Evolutionary conservation across 306 rosid genomes (phyloP).

Genomic region (Sindora glabra): DNA sequence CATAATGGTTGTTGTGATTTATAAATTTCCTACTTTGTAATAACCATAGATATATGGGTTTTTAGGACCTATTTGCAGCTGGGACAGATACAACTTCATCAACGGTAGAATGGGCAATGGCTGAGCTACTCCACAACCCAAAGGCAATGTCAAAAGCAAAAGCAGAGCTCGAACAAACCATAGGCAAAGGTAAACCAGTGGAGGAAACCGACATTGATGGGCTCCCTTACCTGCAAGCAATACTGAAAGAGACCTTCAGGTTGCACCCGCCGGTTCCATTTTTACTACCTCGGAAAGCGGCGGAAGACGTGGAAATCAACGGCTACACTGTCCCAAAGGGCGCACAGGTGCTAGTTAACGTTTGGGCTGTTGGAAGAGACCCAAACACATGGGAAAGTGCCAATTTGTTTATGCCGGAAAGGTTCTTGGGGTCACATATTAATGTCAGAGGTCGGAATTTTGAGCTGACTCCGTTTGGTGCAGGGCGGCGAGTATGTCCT

Average conservation of each 20-base stretch:
- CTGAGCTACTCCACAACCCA: constrained; percentile 37
- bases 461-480: constrained; percentile 45
- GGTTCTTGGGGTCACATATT: constrained; percentile 35
- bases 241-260: constrained; percentile 44
- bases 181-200: constrained; percentile 41
- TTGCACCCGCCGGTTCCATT: constrained; percentile 35
- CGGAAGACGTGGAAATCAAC: constrained; percentile 23
- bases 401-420: constrained; percentile 35
- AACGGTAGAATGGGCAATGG: constrained; percentile 53
- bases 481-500: constrained; percentile 38
- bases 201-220: constrained; percentile 41
- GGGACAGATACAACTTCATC: constrained; percentile 50
- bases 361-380: constrained; percentile 38
- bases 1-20: too few species aligned
- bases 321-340: constrained; percentile 43
- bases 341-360: constrained; percentile 34
- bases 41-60: neutral
- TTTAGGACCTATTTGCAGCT: constrained; percentile 41
- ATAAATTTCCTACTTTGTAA: too few species aligned
- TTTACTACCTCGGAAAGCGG: constrained; percentile 43
- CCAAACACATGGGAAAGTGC: constrained; percentile 34
- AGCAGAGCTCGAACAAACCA: constrained; percentile 23
- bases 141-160: constrained; percentile 28
- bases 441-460: constrained; percentile 39
- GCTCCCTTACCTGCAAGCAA: constrained; percentile 45